Evolutionary conservation across 1,284 basidiomycete species (phyloP).

Genomic region (Phenoliferia sp.): DNA sequence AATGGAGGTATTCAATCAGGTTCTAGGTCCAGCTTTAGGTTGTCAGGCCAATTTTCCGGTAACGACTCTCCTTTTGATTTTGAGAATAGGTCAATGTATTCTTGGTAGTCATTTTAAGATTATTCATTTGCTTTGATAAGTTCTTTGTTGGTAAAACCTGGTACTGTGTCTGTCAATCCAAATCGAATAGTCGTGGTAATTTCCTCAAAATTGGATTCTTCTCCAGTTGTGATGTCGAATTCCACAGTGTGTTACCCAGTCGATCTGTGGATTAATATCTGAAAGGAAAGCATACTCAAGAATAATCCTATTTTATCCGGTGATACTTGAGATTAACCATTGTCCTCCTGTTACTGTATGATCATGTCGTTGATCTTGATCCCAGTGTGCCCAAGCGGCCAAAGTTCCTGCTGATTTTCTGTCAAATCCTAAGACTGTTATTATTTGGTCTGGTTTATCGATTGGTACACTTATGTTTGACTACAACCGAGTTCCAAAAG

Average conservation of each 20-base stretch:
- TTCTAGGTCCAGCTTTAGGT: conserved; percentile 23
- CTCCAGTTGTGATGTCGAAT: neutral
- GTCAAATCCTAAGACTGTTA: too few species aligned
- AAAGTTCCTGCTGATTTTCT: too few species aligned
- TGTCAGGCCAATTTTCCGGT: conserved; percentile 20
- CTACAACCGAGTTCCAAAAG: too few species aligned
- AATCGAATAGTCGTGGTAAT: neutral
- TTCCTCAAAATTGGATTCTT: too few species aligned
- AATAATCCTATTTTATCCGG: neutral
- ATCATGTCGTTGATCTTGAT: neutral
- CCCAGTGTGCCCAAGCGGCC: neutral
- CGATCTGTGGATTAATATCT: neutral
- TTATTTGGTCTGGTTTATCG: too few species aligned
- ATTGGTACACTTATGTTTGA: too few species aligned
- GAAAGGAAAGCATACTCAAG: neutral
- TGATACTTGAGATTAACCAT: neutral
- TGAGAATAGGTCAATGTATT: conserved; percentile 18
- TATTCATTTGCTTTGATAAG: neutral
- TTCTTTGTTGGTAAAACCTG: too few species aligned
- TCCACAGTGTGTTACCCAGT: neutral
- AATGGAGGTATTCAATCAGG: conserved; percentile 15
- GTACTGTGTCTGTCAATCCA: neutral
- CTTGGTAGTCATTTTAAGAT: conserved; percentile 11
- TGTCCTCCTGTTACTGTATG: neutral
- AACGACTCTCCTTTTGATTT: conserved; percentile 10